Evolutionary conservation across 1,284 basidiomycete species (phyloP).

Genomic region (Cutaneotrichosporon cavernicola): DNA sequence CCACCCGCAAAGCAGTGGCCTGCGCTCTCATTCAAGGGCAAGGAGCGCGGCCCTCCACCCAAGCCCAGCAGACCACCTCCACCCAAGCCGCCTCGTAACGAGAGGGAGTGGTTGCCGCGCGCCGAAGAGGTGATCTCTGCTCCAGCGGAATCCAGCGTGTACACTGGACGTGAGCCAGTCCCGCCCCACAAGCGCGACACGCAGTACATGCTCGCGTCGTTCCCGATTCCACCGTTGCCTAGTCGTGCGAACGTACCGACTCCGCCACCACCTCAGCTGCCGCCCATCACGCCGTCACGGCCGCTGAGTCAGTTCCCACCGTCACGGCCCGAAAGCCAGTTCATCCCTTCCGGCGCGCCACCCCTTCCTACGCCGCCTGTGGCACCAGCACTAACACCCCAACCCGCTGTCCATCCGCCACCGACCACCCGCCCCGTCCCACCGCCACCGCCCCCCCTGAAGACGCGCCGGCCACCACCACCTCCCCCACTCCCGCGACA

Average conservation of each 20-base stretch:
- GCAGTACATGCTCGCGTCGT: slow-evolving; percentile 5
- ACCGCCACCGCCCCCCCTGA: neutral
- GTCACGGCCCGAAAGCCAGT: neutral
- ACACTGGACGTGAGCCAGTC: neutral
- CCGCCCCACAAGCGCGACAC: neutral
- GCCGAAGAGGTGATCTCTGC: neutral
- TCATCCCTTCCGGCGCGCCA: neutral
- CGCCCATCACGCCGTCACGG: slow-evolving; percentile 4
- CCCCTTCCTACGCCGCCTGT: neutral
- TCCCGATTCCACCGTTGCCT: slow-evolving; percentile 5
- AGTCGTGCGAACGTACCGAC: neutral
- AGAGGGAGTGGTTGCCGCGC: neutral
- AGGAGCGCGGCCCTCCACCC: neutral
- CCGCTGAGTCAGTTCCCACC: slow-evolving; percentile 10
- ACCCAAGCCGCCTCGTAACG: neutral
- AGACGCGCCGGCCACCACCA: neutral
- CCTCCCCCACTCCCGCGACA: neutral
- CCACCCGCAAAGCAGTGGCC: neutral
- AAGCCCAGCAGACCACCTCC: neutral
- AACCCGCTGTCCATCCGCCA: neutral
- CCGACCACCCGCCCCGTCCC: neutral
- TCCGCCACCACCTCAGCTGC: slow-evolving; percentile 1
- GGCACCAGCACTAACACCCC: neutral
- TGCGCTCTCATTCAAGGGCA: neutral
- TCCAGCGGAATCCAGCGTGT: neutral